These are phyloP conservation scores for Solanum chacoense DNA, from an alignment of 305 asterid species.

Conservation along the genomic window DNA sequence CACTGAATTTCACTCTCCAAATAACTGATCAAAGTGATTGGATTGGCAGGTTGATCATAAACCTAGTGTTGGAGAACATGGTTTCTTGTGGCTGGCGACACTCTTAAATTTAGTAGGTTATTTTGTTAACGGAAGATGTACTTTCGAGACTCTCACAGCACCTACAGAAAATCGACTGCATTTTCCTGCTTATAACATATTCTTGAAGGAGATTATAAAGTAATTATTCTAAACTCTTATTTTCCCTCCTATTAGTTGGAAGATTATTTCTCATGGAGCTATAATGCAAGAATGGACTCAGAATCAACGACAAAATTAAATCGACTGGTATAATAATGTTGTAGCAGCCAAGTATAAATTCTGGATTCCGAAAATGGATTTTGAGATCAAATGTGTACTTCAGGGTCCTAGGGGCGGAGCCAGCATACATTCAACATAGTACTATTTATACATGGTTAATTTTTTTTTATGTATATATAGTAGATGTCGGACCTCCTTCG, in stretches of 20 bases:
- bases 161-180: slow-evolving; percentile 55
- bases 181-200: slow-evolving; percentile 79
- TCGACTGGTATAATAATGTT: not conserved
- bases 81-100: slow-evolving; percentile 70
- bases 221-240: not conserved
- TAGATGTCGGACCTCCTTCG: not conserved
- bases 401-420: not conserved
- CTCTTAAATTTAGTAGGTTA: slow-evolving; percentile 60
- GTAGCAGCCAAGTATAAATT: not conserved
- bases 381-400: not conserved
- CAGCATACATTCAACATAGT: not conserved
- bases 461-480: not conserved
- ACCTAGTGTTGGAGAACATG: slow-evolving; percentile 64
- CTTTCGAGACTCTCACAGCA: slow-evolving; percentile 75
- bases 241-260: not conserved
- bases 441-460: not conserved
- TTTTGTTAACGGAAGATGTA: slow-evolving; percentile 64
- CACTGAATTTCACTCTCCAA: not conserved
- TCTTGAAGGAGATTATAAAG: slow-evolving; percentile 64
- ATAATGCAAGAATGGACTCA: not conserved
- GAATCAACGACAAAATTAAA: not conserved
- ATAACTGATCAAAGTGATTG: not conserved
- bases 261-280: not conserved
- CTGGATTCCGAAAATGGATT: not conserved
- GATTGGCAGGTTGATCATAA: slow-evolving; percentile 52